Evolutionary conservation across 176 grass and related monocot species (phyloP).

Genomic region (Eremochloa ophiuroides): DNA sequence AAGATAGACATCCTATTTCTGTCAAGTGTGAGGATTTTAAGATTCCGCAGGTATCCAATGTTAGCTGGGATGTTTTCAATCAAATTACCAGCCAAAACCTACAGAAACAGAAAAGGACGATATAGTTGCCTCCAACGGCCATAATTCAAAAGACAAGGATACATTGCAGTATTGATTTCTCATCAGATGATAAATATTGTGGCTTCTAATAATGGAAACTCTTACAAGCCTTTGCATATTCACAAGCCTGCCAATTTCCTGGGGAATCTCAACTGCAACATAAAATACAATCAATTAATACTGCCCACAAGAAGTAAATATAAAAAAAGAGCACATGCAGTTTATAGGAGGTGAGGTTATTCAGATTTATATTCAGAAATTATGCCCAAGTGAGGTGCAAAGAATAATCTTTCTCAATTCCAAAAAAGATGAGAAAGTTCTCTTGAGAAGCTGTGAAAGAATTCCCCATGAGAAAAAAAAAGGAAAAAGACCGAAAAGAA

Average conservation of each 20-base stretch:
- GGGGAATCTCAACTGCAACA: conserved; percentile 67
- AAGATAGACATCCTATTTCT: conserved; percentile 72
- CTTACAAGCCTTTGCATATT: conserved; percentile 97
- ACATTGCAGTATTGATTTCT: conserved; percentile 18
- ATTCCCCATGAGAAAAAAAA: background rate
- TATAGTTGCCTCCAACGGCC: conserved; percentile 10
- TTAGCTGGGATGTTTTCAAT: conserved; percentile 77
- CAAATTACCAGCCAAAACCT: conserved; percentile 86
- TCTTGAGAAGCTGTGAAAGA: conserved; percentile 3
- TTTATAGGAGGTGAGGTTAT: background rate
- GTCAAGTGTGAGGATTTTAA: conserved; percentile 93
- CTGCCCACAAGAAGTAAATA: conserved; percentile 19
- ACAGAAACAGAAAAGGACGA: conserved; percentile 35
- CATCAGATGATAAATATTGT: conserved; percentile 23
- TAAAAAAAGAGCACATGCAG: background rate
- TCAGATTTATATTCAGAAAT: background rate
- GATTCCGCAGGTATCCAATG: conserved; percentile 68
- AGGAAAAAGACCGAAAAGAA: background rate
- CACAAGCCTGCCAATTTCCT: conserved; percentile 59
- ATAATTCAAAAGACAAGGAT: background rate
- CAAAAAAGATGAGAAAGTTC: background rate
- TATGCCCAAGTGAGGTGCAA: background rate
- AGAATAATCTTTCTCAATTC: background rate
- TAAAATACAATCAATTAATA: conserved; percentile 25
- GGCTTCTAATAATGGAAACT: conserved; percentile 17